Conservation (phyloP, 2,329 filamentous ascomycete genomes). For the Scolecobasidium constrictum region DNA sequence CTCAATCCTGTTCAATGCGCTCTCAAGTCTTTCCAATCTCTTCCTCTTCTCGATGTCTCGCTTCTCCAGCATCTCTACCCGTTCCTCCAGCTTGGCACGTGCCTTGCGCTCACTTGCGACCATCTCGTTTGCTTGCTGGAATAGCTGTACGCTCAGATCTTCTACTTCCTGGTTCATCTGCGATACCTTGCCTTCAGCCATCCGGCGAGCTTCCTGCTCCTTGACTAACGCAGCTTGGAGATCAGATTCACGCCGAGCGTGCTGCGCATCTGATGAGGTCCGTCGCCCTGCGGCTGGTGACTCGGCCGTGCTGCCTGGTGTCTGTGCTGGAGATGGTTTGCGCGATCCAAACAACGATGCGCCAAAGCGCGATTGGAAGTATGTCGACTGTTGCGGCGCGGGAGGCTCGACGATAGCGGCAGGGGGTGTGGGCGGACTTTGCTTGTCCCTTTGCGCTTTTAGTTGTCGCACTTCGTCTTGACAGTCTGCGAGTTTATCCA, state of each 20-base stretch:
- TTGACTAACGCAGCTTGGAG: constrained; percentile 53
- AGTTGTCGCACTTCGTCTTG: constrained; percentile 63
- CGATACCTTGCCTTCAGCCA: constrained; percentile 57
- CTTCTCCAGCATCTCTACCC: constrained; percentile 56
- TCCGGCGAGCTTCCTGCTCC: constrained; percentile 55
- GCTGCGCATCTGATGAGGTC: constrained; percentile 15
- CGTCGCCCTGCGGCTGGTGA: too few relatives aligned
- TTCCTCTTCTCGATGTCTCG: constrained; percentile 59
- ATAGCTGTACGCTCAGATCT: constrained; percentile 63
- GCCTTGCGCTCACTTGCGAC: constrained; percentile 65
- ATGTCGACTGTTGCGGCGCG: constrained; percentile 12
- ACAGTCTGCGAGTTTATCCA: constrained; percentile 58
- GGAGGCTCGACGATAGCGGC: constrained; percentile 11
- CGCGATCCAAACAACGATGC: constrained; percentile 30
- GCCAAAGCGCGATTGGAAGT: constrained; percentile 11
- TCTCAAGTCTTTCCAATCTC: constrained; percentile 59
- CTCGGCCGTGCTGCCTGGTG: not conserved
- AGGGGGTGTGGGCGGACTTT: not conserved
- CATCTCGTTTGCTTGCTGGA: constrained; percentile 82
- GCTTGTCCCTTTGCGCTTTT: constrained; percentile 27
- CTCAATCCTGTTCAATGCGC: constrained; percentile 60
- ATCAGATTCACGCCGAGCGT: constrained; percentile 25
- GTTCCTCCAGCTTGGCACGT: constrained; percentile 58
- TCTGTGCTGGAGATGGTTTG: constrained; percentile 14
- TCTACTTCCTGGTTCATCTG: constrained; percentile 64